Conservation (phyloP, 1,284 basidiomycete species). For the Melampsora medusae region DNA sequence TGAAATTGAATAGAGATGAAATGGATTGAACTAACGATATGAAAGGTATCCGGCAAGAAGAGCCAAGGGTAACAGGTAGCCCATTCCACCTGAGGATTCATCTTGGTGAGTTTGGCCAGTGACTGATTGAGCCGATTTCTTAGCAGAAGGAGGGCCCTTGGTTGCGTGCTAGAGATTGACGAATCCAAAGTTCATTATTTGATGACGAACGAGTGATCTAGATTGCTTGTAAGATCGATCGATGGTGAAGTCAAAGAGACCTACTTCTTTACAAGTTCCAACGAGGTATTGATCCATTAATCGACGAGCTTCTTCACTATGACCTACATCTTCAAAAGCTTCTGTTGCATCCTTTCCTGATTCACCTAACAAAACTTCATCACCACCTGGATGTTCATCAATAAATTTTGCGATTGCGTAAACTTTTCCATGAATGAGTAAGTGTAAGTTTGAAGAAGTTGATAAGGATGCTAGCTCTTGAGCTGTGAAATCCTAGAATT, state of each 20-base stretch:
- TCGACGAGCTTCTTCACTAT: constrained; percentile 95
- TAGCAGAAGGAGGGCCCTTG: constrained; percentile 10
- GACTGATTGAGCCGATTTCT: constrained; percentile 18
- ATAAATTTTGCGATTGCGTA: constrained; percentile 93
- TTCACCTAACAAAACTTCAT: constrained; percentile 92
- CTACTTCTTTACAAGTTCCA: constrained; percentile 59
- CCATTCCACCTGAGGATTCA: constrained; percentile 13
- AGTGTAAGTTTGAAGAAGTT: constrained; percentile 18
- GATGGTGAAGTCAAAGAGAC: background rate
- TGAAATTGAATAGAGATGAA: no score
- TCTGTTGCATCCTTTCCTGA: constrained; percentile 92
- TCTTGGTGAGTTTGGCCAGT: background rate
- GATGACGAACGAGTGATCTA: no score
- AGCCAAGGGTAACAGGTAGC: constrained; percentile 66
- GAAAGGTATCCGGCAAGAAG: constrained; percentile 75
- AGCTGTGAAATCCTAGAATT: constrained; percentile 34
- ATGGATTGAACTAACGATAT: constrained; percentile 52
- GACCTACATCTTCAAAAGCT: constrained; percentile 98
- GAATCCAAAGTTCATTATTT: no score
- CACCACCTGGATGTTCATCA: constrained; percentile 98
- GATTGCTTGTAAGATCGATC: no score
- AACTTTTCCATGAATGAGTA: constrained; percentile 58
- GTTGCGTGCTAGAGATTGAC: constrained; percentile 26
- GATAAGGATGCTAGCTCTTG: constrained; percentile 24
- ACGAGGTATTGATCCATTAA: constrained; percentile 65